phyloP scores from a whole-genome alignment of 2,329 filamentous ascomycete species.

The Claviceps sorghi region DNA sequence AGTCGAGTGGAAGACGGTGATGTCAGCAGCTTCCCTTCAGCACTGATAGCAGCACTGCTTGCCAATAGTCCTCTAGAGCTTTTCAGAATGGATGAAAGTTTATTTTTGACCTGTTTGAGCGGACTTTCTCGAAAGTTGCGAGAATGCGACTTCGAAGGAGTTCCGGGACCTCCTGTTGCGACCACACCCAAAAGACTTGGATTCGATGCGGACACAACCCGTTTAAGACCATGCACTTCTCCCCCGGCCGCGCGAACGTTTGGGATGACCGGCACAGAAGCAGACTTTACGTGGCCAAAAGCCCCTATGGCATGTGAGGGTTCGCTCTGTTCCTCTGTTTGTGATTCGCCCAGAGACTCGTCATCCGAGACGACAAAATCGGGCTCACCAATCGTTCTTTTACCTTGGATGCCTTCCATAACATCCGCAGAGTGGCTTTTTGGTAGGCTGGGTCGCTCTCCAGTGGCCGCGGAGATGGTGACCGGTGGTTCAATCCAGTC shows the following conservation, averaged over 20 bases:
- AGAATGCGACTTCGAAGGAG: slow-evolving; percentile 42
- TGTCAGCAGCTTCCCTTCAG: slow-evolving; percentile 44
- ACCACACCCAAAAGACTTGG: slow-evolving; percentile 34
- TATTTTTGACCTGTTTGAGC: slow-evolving; percentile 82
- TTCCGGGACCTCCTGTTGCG: slow-evolving; percentile 26
- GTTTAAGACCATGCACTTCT: slow-evolving; percentile 30
- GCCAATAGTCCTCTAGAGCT: slow-evolving; percentile 75
- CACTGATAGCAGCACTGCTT: slow-evolving; percentile 53
- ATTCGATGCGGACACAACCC: slow-evolving; percentile 47
- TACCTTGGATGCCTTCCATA: slow-evolving; percentile 41
- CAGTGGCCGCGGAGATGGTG: slow-evolving; percentile 12
- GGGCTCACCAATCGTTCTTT: slow-evolving; percentile 31
- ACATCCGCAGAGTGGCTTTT: slow-evolving; percentile 49
- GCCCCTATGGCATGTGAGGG: slow-evolving; percentile 5
- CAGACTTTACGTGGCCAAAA: neutral
- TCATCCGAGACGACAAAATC: slow-evolving; percentile 15
- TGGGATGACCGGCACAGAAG: slow-evolving; percentile 43
- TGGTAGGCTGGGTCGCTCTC: slow-evolving; percentile 34
- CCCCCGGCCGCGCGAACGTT: slow-evolving; percentile 8
- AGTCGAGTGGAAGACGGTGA: slow-evolving; percentile 38
- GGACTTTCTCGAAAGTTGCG: slow-evolving; percentile 55
- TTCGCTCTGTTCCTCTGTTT: neutral
- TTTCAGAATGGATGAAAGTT: slow-evolving; percentile 79
- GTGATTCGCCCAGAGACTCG: neutral
- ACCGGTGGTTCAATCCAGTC: slow-evolving; percentile 47